Evolutionary conservation across 805 yeast genomes (phyloP), one percentile per base, ranked within the genome.

Genomic region (Suhomyces canberraensis): DNA sequence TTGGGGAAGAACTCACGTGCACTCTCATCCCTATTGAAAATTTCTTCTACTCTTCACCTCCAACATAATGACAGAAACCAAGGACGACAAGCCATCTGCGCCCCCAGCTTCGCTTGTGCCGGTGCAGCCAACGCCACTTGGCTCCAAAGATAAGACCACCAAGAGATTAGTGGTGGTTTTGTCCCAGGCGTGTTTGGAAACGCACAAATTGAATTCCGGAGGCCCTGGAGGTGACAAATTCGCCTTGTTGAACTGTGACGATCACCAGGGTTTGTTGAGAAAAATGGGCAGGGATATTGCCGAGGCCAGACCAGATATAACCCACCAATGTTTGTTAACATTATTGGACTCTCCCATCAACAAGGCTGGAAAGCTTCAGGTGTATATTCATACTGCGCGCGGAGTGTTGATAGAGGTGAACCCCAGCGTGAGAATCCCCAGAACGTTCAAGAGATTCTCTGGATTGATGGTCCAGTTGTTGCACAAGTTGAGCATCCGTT

Each of bases 221-320:
- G 77, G 81, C 8, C 79, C 83, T 34, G 95, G 91, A 35, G 73
- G 73, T 24, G 98, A 93, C 57, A 88, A 93, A 61, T 93, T 83
- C 56, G 97, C 95, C 0, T 67, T 93, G 42, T 73, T 93, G 54
- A 93, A 93, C 69, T 93, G 98, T 71, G 98, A 93, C 61, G 98
- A 93, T 60, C 98, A 93, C 61, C 98, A 93, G 67, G 97, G 97
- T 11, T 71, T 91, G 35, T 70, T 93, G 52, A 84, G 91, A 61
- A 91, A 89, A 59, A 88, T 91, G 95, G 95, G 95, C 36, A 79
- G 98, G 58, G 98, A 93, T 57, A 91, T 93, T 46, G 87, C 95
- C 33, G 98, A 93, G 58, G 98, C 97, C 6, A 80, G 98, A 62
- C 98, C 98, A n/a, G 98, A 93, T 61, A 93, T 93, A 54, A 93